phyloP scores from a whole-genome alignment of 768 basidiomycete genomes.

The Termitomyces sp. region DNA sequence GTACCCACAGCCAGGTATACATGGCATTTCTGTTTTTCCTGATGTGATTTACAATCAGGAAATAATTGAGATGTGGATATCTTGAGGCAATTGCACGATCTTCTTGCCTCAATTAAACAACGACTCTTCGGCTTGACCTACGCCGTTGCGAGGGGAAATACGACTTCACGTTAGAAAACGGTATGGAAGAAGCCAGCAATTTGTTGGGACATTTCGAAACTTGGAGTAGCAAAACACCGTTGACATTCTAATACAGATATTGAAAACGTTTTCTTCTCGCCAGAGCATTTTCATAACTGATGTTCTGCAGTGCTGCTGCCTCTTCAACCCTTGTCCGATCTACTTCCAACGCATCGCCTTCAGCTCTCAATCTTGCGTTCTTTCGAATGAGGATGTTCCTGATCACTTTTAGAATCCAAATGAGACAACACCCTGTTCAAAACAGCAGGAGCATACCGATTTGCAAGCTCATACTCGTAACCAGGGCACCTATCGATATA shows the following conservation, averaged over 20 bases:
- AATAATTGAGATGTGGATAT: too few relatives aligned
- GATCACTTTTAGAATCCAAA: conserved; percentile 21
- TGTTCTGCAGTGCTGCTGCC: conserved; percentile 49
- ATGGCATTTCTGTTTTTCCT: too few relatives aligned
- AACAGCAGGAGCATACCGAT: conserved; percentile 3
- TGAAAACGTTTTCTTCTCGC: conserved; percentile 48
- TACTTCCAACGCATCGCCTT: conserved; percentile 35
- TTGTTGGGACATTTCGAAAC: too few relatives aligned
- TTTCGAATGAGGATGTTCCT: conserved; percentile 39
- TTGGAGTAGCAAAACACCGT: background rate
- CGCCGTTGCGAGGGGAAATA: too few relatives aligned
- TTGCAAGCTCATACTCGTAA: conserved; percentile 22
- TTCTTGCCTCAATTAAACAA: too few relatives aligned
- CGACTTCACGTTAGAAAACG: too few relatives aligned
- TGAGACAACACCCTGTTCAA: background rate
- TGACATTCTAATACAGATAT: conserved; percentile 38
- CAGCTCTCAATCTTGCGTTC: conserved; percentile 43
- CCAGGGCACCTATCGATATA: conserved; percentile 30
- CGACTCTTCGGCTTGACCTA: too few relatives aligned
- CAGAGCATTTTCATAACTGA: conserved; percentile 52
- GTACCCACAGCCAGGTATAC: too few relatives aligned
- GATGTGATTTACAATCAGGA: too few relatives aligned
- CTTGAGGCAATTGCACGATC: too few relatives aligned
- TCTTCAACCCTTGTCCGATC: conserved; percentile 44
- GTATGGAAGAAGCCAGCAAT: too few relatives aligned